phyloP scores from a whole-genome alignment of 164 flowering plant species.

The Magnolia officinalis region DNA sequence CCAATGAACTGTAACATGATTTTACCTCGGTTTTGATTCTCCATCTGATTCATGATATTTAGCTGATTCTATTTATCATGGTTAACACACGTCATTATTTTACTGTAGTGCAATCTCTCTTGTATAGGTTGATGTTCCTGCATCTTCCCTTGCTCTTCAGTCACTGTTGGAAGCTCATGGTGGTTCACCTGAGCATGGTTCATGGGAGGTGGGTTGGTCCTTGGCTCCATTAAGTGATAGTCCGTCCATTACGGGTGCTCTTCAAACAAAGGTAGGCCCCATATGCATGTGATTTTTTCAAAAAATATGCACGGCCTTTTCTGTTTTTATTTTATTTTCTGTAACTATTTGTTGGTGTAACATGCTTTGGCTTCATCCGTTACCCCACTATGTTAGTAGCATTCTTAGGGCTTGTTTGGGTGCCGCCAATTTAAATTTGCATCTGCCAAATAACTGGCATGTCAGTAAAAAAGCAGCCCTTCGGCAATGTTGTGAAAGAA shows the following conservation, averaged over 20 bases:
- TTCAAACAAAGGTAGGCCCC: conserved; percentile 44
- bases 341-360: background rate
- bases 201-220: conserved; percentile 96
- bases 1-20: background rate
- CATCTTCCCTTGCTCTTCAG: conserved; percentile 61
- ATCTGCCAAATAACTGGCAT: background rate
- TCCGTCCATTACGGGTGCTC: conserved; percentile 27
- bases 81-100: background rate
- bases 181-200: conserved; percentile 46
- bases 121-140: conserved; percentile 65
- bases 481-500: no score
- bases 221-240: conserved; percentile 44
- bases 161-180: conserved; percentile 61
- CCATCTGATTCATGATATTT: background rate
- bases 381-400: background rate
- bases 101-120: conserved; percentile 8
- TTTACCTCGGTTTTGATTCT: background rate
- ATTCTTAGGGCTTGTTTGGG: background rate
- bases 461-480: background rate
- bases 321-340: background rate
- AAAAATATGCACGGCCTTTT: background rate
- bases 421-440: background rate
- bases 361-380: background rate
- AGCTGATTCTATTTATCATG: background rate
- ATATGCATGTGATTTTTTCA: background rate